These are phyloP conservation scores for Circinella minor DNA, from an alignment of 371 early-diverging fungal species.

Conservation along the genomic window DNA sequence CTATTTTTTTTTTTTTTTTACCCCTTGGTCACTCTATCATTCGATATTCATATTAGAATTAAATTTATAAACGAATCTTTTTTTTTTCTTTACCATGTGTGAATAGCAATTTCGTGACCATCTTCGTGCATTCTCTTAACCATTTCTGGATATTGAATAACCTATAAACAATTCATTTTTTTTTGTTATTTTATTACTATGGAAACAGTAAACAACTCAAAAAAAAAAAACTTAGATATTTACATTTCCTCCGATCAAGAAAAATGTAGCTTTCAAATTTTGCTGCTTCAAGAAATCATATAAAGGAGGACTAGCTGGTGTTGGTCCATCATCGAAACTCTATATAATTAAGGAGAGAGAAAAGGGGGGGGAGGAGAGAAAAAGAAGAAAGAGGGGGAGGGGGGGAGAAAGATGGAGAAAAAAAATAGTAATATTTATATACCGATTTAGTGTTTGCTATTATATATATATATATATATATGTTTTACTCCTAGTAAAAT, in stretches of 20 bases:
- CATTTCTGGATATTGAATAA: conserved; percentile 52
- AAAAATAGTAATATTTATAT: background rate
- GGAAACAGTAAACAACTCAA: too few species aligned
- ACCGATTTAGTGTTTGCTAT: background rate
- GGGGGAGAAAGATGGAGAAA: too few species aligned
- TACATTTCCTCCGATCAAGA: conserved; percentile 58
- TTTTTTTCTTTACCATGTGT: conserved; percentile 44
- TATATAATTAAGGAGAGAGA: background rate
- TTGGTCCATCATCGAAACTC: conserved; percentile 43
- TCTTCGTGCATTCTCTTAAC: conserved; percentile 38
- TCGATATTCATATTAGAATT: too few species aligned
- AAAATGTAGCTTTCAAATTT: conserved; percentile 53
- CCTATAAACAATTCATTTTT: background rate
- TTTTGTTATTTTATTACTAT: background rate
- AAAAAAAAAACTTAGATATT: background rate
- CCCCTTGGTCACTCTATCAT: too few species aligned
- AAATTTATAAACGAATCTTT: too few species aligned
- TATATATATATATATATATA: background rate
- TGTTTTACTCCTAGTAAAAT: background rate
- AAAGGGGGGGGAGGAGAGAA: too few species aligned
- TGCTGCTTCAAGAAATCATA: conserved; percentile 43
- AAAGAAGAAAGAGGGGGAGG: too few species aligned
- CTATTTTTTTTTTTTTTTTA: too few species aligned
- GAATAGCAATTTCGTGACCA: conserved; percentile 61
- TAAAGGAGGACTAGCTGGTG: conserved; percentile 33